Evolutionary conservation across 306 rosid genomes (phyloP).

Genomic region (Prunus armeniaca): DNA sequence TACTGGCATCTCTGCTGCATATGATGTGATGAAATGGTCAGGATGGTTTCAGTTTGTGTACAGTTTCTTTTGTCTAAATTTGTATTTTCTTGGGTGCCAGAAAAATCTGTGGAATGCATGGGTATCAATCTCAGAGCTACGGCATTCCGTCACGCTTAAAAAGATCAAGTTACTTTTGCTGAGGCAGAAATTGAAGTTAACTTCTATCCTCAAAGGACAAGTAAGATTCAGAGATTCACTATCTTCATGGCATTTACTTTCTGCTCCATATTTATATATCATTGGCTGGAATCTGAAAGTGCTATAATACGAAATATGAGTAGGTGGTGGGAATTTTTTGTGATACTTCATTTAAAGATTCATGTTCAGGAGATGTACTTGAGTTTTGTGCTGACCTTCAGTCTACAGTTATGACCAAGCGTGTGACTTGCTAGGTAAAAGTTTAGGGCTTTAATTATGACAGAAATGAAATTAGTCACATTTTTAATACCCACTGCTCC

Average conservation of each 20-base stretch:
- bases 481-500: not conserved
- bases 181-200: slow-evolving; percentile 91
- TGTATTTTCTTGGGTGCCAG: slow-evolving; percentile 47
- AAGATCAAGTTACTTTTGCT: slow-evolving; percentile 87
- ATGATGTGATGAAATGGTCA: not conserved
- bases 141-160: slow-evolving; percentile 94
- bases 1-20: slow-evolving; percentile 3
- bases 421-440: not conserved
- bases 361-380: not conserved
- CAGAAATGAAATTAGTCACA: not conserved
- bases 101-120: slow-evolving; percentile 95
- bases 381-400: not conserved
- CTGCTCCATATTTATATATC: slow-evolving; percentile 2
- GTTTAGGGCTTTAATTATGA: not conserved
- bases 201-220: slow-evolving; percentile 90
- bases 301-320: not conserved
- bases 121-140: slow-evolving; percentile 93
- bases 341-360: not conserved
- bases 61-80: slow-evolving; percentile 30
- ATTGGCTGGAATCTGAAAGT: not conserved
- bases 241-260: slow-evolving; percentile 20
- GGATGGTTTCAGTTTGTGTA: slow-evolving; percentile 19
- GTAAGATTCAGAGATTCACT: slow-evolving; percentile 52
- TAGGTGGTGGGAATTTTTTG: not conserved
- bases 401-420: not conserved